Base-by-base conservation (phyloP, 208 protist genomes). In the Wallacemonas sp. region DNA sequence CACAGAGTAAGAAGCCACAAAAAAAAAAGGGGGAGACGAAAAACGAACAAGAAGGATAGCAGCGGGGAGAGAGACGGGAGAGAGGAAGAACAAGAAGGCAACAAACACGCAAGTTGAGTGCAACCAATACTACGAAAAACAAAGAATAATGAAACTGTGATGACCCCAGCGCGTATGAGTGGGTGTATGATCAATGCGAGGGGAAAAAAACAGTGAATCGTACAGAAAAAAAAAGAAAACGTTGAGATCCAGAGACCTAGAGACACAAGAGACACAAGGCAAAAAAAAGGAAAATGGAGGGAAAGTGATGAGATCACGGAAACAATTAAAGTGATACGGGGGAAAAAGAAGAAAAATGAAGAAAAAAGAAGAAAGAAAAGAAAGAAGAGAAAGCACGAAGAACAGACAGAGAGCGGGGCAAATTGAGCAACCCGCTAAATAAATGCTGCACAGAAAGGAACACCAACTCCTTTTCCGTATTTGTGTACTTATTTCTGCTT, bases 1-100 rank as follows among this genome's bases (percentile, higher is more conserved):
- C n/a, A n/a, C n/a, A n/a, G n/a, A 58, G 49, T 14, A 61, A 63
- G 62, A 64, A 54, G 24, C 21, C 61, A 62, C 61, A 21, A 9
- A 44, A 31, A 19, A 28, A 42, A 15, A 33, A 62, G 22, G 14
- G 12, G 21, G 30, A 42, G 24, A 66, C 24, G 61, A 24, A 2
- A 58, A 66, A 56, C 47, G 6, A 15, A 63, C 0, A 44, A 21
- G 22, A n/a, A n/a, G n/a, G 30, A 44, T 49, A 49, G 39, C 58
- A 63, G 60, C n/a, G 44, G 27, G 14, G 1, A 22, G 15, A 59
- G 39, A 55, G 60, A 54, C 8, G 24, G 36, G 26, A 38, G 54
- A 26, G 1, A 66, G 24, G n/a, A 21, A 46, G 60, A 15, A 64
- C 56, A 33, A 36, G 22, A n/a, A n/a, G n/a, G n/a, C n/a, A n/a